Conservation (phyloP, 1,139 yeast species). For the Nakaseomyces uthaithaninus region DNA sequence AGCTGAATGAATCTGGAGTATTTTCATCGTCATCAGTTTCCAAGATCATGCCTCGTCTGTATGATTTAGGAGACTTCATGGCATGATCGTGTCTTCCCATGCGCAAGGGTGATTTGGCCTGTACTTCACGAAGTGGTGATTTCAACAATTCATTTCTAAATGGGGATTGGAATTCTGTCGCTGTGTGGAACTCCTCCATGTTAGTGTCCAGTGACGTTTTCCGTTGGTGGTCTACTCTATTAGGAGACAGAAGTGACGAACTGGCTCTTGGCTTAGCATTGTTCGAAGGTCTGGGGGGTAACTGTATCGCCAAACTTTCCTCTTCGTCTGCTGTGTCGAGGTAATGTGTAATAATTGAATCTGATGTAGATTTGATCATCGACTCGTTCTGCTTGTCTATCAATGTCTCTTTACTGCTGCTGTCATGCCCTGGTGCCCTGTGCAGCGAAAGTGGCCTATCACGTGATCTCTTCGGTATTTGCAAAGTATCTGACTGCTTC, state of each 20-base stretch:
- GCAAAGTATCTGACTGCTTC: neutral
- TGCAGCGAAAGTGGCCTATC: slow-evolving; percentile 2
- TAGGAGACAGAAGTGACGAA: slow-evolving; percentile 1
- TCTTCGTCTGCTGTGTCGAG: neutral
- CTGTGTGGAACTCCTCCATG: slow-evolving; percentile 1
- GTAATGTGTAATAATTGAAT: slow-evolving; percentile 2
- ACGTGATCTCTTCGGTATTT: slow-evolving; percentile 4
- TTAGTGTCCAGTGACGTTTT: neutral
- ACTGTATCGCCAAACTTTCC: neutral
- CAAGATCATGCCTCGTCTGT: slow-evolving; percentile 11
- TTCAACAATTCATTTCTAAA: neutral
- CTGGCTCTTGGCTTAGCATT: neutral
- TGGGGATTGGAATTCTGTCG: slow-evolving; percentile 5
- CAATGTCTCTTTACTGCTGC: neutral
- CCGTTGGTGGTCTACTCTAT: slow-evolving; percentile 1
- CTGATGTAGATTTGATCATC: slow-evolving; percentile 2
- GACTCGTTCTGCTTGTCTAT: neutral
- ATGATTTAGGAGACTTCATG: slow-evolving; percentile 11
- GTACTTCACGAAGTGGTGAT: slow-evolving; percentile 1
- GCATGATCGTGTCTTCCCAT: slow-evolving; percentile 4
- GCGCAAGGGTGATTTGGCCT: slow-evolving; percentile 9
- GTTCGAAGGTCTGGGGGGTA: neutral
- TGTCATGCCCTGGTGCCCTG: neutral
- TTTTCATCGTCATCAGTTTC: slow-evolving; percentile 10
- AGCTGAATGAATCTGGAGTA: slow-evolving; percentile 3